Conservation (phyloP, 1,284 basidiomycete genomes). For the Boletellus deceptivus region DNA sequence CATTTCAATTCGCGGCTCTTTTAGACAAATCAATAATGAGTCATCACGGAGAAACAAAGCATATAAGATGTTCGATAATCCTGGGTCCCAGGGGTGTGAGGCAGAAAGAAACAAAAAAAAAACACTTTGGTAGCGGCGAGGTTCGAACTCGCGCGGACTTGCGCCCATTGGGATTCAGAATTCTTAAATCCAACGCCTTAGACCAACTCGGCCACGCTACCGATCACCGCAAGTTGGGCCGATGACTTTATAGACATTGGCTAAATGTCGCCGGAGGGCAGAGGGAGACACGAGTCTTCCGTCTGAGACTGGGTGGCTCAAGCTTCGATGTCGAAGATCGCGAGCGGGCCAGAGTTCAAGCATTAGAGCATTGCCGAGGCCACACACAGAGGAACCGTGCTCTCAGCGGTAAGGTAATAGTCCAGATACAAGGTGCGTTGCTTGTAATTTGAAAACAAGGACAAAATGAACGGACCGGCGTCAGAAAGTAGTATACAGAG, state of each 20-base stretch:
- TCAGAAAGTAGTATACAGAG: conserved; percentile 28
- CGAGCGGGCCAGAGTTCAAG: no score
- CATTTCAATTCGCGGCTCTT: background rate
- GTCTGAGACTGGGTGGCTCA: no score
- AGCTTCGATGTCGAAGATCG: no score
- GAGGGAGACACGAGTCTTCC: no score
- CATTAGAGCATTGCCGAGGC: no score
- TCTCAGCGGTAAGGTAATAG: conserved; percentile 1
- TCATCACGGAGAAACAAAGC: background rate
- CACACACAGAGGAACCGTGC: background rate
- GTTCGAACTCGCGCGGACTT: conserved; percentile 81
- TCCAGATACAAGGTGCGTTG: conserved; percentile 14
- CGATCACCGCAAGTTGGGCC: conserved; percentile 25
- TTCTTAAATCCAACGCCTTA: conserved; percentile 83
- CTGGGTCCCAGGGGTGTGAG: background rate
- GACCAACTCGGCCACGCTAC: conserved; percentile 79
- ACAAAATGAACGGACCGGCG: conserved; percentile 3
- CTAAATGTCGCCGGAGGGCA: no score
- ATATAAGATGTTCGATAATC: background rate
- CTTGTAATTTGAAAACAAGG: conserved; percentile 11
- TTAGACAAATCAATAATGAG: background rate
- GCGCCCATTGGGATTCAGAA: conserved; percentile 71
- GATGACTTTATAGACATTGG: background rate
- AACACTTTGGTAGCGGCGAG: conserved; percentile 70
- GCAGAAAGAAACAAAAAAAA: background rate